phyloP scores from a whole-genome alignment of 352 stramenopile species.

The Phytophthora macrochlamydospora region DNA sequence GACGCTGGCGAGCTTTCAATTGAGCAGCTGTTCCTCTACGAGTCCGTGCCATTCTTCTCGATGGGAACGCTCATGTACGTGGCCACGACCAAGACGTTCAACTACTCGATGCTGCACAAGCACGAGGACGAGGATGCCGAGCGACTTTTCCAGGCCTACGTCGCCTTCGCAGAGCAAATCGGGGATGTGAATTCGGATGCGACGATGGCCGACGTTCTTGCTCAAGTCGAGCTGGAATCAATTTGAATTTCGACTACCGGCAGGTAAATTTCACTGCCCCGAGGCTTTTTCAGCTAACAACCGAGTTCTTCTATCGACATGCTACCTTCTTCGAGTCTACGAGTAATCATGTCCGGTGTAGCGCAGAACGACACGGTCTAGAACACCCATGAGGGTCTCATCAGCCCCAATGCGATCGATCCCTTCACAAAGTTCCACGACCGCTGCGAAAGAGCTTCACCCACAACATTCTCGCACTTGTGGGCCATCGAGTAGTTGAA shows the following conservation, averaged over 20 bases:
- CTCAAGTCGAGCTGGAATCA: slow-evolving; percentile 2
- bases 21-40: slow-evolving; percentile 54
- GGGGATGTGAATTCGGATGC: slow-evolving; percentile 37
- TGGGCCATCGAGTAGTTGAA: slow-evolving; percentile 29
- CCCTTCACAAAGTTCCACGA: slow-evolving; percentile 17
- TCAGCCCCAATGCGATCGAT: slow-evolving; percentile 6
- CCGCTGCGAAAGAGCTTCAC: slow-evolving; percentile 5
- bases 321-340: not conserved
- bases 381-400: slow-evolving; percentile 11
- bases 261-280: too few relatives aligned
- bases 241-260: too few relatives aligned
- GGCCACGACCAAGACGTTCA: slow-evolving; percentile 49
- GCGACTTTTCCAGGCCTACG: slow-evolving; percentile 51
- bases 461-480: slow-evolving; percentile 34
- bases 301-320: too few relatives aligned
- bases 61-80: slow-evolving; percentile 52
- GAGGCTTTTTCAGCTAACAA: too few relatives aligned
- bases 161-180: slow-evolving; percentile 50
- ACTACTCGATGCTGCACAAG: slow-evolving; percentile 74
- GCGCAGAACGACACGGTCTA: slow-evolving; percentile 10
- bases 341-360: slow-evolving; percentile 22
- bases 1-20: slow-evolving; percentile 32
- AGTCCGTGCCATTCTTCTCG: slow-evolving; percentile 51
- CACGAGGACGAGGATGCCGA: slow-evolving; percentile 32
- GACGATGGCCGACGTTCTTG: slow-evolving; percentile 36